Percentiles rank a stretch among this genome's conserved stretches.
These are phyloP conservation scores for Physocladia obscura DNA, from an alignment of 192 early-diverging fungal species.

Conservation along the genomic window DNA sequence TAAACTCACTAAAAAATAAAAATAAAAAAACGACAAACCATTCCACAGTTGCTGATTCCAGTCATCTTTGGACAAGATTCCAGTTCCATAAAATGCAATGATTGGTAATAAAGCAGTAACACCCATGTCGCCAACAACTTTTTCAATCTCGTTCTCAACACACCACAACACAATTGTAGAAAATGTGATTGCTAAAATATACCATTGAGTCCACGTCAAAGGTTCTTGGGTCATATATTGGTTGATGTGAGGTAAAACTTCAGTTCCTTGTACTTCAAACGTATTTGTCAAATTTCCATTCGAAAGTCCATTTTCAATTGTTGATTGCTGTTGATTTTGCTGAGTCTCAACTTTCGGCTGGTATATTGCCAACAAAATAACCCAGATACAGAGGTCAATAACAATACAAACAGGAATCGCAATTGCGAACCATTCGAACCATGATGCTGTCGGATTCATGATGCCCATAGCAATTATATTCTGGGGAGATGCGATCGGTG, in stretches of 20 bases:
- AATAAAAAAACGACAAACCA: constrained; percentile 59
- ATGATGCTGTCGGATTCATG: constrained; percentile 85
- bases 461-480: constrained; percentile 94
- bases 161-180: constrained; percentile 90
- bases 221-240: constrained; percentile 20
- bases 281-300: too few species aligned
- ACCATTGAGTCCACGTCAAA: constrained; percentile 67
- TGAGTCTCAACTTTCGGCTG: constrained; percentile 51
- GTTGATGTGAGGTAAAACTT: constrained; percentile 3
- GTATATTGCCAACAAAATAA: constrained; percentile 76
- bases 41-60: constrained; percentile 96
- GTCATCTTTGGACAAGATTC: constrained; percentile 91
- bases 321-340: not conserved
- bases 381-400: constrained; percentile 81
- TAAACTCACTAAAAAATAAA: constrained; percentile 22
- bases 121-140: constrained; percentile 91
- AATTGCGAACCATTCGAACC: constrained; percentile 88
- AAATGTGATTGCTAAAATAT: constrained; percentile 72
- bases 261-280: not conserved
- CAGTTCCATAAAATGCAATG: constrained; percentile 84
- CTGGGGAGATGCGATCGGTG: constrained; percentile 95
- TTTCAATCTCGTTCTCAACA: constrained; percentile 70
- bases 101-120: constrained; percentile 91
- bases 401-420: constrained; percentile 82
- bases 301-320: not conserved